These are phyloP conservation scores for Drosera capensis DNA, from an alignment of 148 eudicot species.

Conservation along the genomic window DNA sequence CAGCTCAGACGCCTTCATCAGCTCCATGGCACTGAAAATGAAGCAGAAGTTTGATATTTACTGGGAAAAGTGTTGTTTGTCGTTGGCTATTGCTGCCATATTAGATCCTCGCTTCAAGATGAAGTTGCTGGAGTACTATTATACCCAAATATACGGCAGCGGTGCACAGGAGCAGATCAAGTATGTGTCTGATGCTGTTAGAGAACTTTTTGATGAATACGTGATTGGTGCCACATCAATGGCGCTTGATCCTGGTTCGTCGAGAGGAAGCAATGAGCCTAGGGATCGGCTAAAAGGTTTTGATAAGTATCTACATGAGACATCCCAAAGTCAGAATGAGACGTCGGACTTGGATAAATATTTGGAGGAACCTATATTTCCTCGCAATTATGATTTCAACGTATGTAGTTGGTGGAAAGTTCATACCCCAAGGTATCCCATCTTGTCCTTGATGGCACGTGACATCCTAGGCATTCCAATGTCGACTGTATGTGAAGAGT, in stretches of 20 bases:
- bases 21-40: constrained; percentile 62
- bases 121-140: constrained; percentile 90
- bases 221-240: constrained; percentile 30
- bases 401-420: constrained; percentile 98
- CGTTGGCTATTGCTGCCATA: constrained; percentile 75
- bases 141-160: constrained; percentile 50
- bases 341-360: constrained; percentile 84
- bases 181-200: constrained; percentile 53
- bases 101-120: constrained; percentile 90
- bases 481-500: constrained; percentile 54
- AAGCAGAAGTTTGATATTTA: constrained; percentile 60
- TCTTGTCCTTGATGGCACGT: constrained; percentile 85
- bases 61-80: constrained; percentile 70
- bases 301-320: constrained; percentile 80
- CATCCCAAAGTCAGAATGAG: constrained; percentile 55
- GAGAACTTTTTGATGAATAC: constrained; percentile 74
- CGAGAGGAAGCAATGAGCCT: constrained; percentile 32
- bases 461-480: constrained; percentile 71
- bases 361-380: constrained; percentile 80
- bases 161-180: constrained; percentile 46
- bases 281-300: constrained; percentile 81
- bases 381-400: constrained; percentile 66
- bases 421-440: constrained; percentile 87
- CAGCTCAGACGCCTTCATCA: constrained; percentile 55
- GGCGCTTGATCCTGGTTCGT: constrained; percentile 42